Percentiles rank a stretch among this genome's conserved stretches.
These are phyloP conservation scores for Backusella australiensis DNA, from an alignment of 192 early-diverging fungal species.

Conservation along the genomic window DNA sequence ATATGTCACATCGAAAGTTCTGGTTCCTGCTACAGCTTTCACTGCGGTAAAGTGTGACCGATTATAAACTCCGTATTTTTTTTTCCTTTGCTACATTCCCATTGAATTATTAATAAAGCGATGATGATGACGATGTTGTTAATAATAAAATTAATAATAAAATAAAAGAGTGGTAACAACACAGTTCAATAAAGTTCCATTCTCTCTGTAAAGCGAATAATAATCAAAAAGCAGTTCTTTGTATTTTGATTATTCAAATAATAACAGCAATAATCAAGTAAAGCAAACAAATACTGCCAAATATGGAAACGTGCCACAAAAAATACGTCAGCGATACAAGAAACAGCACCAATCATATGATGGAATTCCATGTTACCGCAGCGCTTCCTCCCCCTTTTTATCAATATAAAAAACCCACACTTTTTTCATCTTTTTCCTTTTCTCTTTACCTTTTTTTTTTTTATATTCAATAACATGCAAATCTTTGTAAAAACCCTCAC, in stretches of 20 bases:
- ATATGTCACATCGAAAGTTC: not conserved
- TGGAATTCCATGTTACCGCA: not conserved
- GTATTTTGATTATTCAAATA: not conserved
- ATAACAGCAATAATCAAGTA: not conserved
- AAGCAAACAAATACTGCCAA: not conserved
- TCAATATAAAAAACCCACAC: not conserved
- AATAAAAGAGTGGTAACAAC: too few species aligned
- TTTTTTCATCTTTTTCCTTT: not conserved
- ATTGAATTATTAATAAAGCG: not conserved
- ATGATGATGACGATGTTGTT: too few species aligned
- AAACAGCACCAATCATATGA: slow-evolving; percentile 4
- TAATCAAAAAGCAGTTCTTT: too few species aligned
- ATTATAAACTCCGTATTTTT: not conserved
- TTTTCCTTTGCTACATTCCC: not conserved
- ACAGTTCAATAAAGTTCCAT: too few species aligned
- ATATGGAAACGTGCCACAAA: not conserved
- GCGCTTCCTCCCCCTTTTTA: not conserved
- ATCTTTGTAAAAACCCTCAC: slow-evolving; percentile 62
- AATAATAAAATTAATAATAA: not conserved
- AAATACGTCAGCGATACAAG: not conserved
- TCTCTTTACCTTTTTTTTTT: not conserved
- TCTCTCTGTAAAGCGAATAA: too few species aligned
- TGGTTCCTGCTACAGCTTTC: not conserved
- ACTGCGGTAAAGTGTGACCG: not conserved
- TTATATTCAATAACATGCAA: slow-evolving; percentile 37